Evolutionary conservation across 306 rosid species (phyloP).

Genomic region (Neltuma alba): DNA sequence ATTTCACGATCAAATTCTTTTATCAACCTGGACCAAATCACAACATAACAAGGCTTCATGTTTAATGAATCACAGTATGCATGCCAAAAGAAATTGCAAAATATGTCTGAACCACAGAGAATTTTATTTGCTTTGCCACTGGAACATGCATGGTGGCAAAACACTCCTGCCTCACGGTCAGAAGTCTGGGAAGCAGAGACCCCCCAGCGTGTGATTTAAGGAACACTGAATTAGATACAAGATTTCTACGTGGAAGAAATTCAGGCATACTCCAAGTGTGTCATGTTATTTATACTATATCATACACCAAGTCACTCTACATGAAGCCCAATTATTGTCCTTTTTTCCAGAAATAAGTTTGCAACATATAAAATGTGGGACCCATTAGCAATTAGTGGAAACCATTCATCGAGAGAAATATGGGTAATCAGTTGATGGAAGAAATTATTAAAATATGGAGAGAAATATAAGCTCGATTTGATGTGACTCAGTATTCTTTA

Average conservation of each 20-base stretch:
- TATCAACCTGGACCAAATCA: conserved; percentile 63
- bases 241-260: not conserved
- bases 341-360: too few species aligned
- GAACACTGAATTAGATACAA: not conserved
- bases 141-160: conserved; percentile 5
- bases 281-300: not conserved
- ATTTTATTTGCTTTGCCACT: conserved; percentile 19
- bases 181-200: conserved; percentile 24
- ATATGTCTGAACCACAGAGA: conserved; percentile 21
- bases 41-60: conserved; percentile 27
- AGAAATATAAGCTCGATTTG: not conserved
- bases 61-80: conserved; percentile 11
- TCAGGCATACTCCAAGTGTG: not conserved
- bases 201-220: not conserved
- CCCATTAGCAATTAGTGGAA: too few species aligned
- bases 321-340: too few species aligned
- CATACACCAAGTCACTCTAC: not conserved
- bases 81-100: conserved; percentile 10
- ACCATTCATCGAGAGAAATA: too few species aligned
- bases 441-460: too few species aligned
- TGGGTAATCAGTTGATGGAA: too few species aligned
- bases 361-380: too few species aligned
- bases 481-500: not conserved
- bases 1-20: conserved; percentile 95
- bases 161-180: conserved; percentile 1